phyloP scores from a whole-genome alignment of 495 filamentous ascomycete genomes.

The Aspergillus heteromorphus region DNA sequence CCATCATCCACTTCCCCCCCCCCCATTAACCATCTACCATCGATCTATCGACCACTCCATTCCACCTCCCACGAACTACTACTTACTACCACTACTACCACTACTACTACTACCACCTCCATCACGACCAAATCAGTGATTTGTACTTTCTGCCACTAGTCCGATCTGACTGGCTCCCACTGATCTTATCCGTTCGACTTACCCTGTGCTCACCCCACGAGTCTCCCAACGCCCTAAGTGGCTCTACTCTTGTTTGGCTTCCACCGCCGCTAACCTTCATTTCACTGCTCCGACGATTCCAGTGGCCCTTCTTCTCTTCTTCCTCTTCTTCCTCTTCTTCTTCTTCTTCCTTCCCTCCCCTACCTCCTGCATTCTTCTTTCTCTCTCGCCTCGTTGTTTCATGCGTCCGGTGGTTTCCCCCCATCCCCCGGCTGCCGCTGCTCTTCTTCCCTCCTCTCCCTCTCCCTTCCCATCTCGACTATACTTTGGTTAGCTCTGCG shows the following conservation, averaged over 20 bases:
- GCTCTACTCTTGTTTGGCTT: slow-evolving; percentile 19
- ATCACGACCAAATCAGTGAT: too few species aligned
- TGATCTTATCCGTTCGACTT: slow-evolving; percentile 13
- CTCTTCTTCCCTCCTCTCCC: background rate
- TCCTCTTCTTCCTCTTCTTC: slow-evolving; percentile 17
- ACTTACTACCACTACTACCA: background rate
- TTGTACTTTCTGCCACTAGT: slow-evolving; percentile 3
- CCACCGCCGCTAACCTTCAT: slow-evolving; percentile 19
- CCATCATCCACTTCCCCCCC: background rate
- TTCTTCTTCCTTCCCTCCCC: slow-evolving; percentile 11
- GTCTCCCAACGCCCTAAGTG: slow-evolving; percentile 9
- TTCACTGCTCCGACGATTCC: slow-evolving; percentile 10
- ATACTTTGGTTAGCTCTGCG: background rate
- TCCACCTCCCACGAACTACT: background rate
- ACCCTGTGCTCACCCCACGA: slow-evolving; percentile 17
- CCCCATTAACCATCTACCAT: too few species aligned
- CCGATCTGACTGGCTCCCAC: slow-evolving; percentile 4
- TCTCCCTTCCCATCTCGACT: background rate
- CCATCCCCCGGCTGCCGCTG: background rate
- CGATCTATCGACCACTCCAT: too few species aligned
- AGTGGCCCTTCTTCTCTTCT: slow-evolving; percentile 23
- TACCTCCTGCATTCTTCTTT: slow-evolving; percentile 9
- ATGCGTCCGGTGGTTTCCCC: background rate
- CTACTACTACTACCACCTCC: too few species aligned
- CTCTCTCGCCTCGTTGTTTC: slow-evolving; percentile 4